Base-by-base conservation (phyloP, 345 rosid species). In the Mercurialis annua region DNA sequence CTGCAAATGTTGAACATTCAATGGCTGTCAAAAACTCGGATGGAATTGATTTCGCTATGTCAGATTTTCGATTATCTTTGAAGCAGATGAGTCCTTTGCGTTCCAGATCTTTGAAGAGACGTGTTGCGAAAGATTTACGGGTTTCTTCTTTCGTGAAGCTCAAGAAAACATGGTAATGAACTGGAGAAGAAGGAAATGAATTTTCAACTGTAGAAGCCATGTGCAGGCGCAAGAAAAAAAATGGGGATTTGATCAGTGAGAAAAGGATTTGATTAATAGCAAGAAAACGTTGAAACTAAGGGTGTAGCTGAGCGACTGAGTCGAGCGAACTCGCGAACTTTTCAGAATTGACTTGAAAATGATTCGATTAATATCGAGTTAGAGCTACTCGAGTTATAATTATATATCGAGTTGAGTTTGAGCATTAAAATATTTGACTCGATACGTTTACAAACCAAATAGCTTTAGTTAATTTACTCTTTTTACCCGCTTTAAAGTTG, bases 91-190 rank as follows among this genome's bases (percentile, higher is more conserved):
- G 21, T 18, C 53, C 61, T 40, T 29, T 43, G 36, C 33, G 53
- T 43, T 66, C n/a, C n/a, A 66, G 70, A 5, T 52, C 62, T 38
- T 14, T 23, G 20, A 9, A 66, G 40, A 66, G 62, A 55, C 20
- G 31, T 34, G 1, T 21, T 23, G 31, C 24, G n/a, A 66, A 55
- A 14, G 27, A 4, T 10, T 11, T 54, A n/a, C 24, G 17, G 58
- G 69, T 36, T 24, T 65, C 49, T 10, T 65, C 69, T 10, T 16
- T 17, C 4, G 14, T 53, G 40, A 54, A 54, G 29, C 70, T 66
- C 6, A 66, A 26, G 43, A 66, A 54, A 51, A 66, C 70, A 29
- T 66, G 47, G 31, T 65, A 61, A 33, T 40, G 26, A 26, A 6
- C 23, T 5, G 33, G 40, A 53, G 33, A 53, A 40, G 30, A 21